A percentile compares a stretch with the other conserved stretches of the same genome.
phyloP scores from a whole-genome alignment of 306 rosid genomes.

The Acacia confusa region DNA sequence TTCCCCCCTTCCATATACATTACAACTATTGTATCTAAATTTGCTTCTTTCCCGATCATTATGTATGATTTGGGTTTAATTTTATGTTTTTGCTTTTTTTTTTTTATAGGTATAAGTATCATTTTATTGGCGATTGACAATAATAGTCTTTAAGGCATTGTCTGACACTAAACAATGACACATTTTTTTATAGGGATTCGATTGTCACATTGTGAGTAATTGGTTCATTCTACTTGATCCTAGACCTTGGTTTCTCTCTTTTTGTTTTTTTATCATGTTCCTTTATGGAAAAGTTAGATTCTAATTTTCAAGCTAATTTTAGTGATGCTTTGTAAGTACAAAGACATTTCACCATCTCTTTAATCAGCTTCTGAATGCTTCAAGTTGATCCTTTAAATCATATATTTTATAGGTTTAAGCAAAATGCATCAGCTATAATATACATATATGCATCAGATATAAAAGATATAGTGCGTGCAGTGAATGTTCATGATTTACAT shows the following conservation, averaged over 20 bases:
- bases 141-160: too few relatives aligned
- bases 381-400: constrained; percentile 9
- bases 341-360: constrained; percentile 1
- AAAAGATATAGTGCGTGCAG: background rate
- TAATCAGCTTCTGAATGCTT: background rate
- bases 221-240: too few relatives aligned
- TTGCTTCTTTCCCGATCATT: background rate
- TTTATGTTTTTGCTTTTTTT: background rate
- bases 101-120: background rate
- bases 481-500: background rate
- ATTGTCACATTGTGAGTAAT: too few relatives aligned
- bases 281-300: background rate
- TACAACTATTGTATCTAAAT: background rate
- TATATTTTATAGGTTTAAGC: background rate
- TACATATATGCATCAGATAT: background rate
- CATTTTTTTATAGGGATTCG: too few relatives aligned
- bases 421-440: background rate
- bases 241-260: background rate
- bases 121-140: too few relatives aligned
- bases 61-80: background rate
- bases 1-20: background rate
- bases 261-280: background rate
- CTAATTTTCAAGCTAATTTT: background rate
- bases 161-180: too few relatives aligned
- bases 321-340: constrained; percentile 21